These are phyloP conservation scores for Neurospora cerealis DNA, from an alignment of 495 filamentous ascomycete genomes.

Conservation along the genomic window DNA sequence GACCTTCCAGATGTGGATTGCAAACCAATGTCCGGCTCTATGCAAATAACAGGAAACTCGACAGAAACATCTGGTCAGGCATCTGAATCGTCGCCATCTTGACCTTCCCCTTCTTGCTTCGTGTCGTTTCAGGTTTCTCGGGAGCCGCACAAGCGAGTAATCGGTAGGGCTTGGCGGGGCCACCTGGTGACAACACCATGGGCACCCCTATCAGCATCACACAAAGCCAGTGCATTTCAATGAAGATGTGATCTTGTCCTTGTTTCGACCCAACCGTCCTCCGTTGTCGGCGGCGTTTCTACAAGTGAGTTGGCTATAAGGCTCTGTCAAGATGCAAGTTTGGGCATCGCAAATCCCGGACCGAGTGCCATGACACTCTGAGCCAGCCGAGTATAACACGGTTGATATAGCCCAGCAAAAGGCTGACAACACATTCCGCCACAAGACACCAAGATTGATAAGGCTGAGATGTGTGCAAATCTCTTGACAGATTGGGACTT, in stretches of 20 bases:
- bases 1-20: background rate
- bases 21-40: background rate
- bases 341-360: background rate
- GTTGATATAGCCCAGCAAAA: background rate
- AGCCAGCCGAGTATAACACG: background rate
- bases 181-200: background rate
- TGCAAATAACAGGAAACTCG: background rate
- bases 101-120: background rate
- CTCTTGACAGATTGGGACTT: background rate
- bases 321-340: background rate
- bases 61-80: background rate
- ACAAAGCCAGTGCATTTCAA: background rate
- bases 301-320: background rate
- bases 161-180: background rate
- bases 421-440: background rate
- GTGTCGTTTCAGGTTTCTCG: background rate
- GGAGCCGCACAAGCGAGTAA: background rate
- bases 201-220: background rate
- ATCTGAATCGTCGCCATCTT: background rate
- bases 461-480: background rate
- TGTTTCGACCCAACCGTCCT: background rate
- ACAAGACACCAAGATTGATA: background rate
- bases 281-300: background rate
- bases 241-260: background rate
- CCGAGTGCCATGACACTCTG: background rate